Base-by-base conservation (phyloP, 2,329 filamentous ascomycete species). In the Colletotrichum sp. region DNA sequence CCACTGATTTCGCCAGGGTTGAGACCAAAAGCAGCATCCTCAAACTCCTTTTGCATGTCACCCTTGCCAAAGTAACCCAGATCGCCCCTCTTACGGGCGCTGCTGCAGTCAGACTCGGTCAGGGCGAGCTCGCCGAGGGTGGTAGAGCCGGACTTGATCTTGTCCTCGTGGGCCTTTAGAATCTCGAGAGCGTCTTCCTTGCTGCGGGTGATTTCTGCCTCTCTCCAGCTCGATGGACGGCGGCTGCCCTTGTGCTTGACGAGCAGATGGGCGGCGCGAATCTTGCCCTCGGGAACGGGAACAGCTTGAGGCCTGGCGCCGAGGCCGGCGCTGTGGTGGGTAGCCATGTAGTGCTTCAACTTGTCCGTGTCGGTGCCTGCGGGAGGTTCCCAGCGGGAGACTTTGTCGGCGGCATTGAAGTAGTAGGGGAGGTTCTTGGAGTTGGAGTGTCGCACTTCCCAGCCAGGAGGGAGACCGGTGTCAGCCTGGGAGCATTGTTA, bases 351-450 rank as follows among this genome's bases (percentile, higher is more conserved):
- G 77, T 92, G 86, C 90, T 98, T 98, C 79, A 99, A 92, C 87
- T 94, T 95, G 80, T 98, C 96, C 74, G 94, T 94, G 86, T 99
- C 95, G 80, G 96, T 97, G 78, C 93, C 95, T 60, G 91, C 85
- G 11, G 97, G 97, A 5, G 97, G 96, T 84, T 98, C 97, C 97
- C 97, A 99, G 86, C 95, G 92, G 78, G 97, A 98, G 83, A 95
- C 93, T 85, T 96, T 96, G 78, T 95, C 95, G 80, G 87, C 88
- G 61, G 94, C 89, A 87, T 98, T 98, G 93, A 98, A 98, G 89
- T 98, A 99, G 90, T 99, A 99, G 48, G 97, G 97, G 44, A 98
- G 94, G 87, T 98, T 98, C 89, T 98, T 98, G 86, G 95, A 98
- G 89, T 98, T 98, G 85, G 95, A 98, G 88, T 98, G 95, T 85